Conservation (phyloP, 2,329 filamentous ascomycete species). For the Penicillium sp. region DNA sequence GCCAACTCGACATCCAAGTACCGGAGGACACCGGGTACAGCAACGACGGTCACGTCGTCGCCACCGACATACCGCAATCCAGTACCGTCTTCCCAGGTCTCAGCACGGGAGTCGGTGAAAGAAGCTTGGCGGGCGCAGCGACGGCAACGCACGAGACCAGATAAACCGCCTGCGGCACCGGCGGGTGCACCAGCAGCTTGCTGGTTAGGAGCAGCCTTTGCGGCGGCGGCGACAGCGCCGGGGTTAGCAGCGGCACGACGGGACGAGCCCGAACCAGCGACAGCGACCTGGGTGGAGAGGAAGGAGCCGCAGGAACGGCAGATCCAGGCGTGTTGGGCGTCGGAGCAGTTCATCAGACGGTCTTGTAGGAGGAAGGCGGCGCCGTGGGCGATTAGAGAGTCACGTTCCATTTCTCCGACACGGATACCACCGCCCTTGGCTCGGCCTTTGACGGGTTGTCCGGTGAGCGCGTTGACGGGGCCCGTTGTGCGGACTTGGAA, state of each 20-base stretch:
- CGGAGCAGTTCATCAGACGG: constrained; percentile 92
- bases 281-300: constrained; percentile 65
- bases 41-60: constrained; percentile 83
- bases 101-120: constrained; percentile 61
- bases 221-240: constrained; percentile 27
- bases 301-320: constrained; percentile 88
- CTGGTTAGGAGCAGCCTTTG: constrained; percentile 30
- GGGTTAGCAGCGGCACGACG: constrained; percentile 27
- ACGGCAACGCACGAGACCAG: constrained; percentile 68
- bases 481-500: constrained; percentile 96
- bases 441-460: constrained; percentile 93
- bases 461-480: constrained; percentile 80
- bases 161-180: constrained; percentile 53
- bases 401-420: constrained; percentile 98
- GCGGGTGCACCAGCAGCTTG: constrained; percentile 37
- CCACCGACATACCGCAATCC: constrained; percentile 81
- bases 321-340: constrained; percentile 84
- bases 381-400: constrained; percentile 89
- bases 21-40: constrained; percentile 85
- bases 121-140: constrained; percentile 64
- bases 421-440: constrained; percentile 97
- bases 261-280: constrained; percentile 26
- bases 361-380: constrained; percentile 93
- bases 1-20: constrained; percentile 92
- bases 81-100: constrained; percentile 81